phyloP scores from a whole-genome alignment of 768 basidiomycete species.

The Cytidiella melzeri region DNA sequence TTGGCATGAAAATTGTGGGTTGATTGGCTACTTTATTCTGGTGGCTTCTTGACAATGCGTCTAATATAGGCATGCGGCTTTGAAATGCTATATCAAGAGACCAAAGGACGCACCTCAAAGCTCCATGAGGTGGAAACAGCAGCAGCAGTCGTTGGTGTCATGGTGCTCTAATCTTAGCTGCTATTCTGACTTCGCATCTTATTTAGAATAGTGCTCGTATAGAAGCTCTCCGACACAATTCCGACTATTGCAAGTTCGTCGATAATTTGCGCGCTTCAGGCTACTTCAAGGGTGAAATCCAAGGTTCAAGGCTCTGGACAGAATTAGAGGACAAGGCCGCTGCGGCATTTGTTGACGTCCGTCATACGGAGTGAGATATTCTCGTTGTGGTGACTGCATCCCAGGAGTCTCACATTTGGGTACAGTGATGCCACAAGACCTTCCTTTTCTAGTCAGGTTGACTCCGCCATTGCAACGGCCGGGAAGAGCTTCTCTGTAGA shows the following conservation, averaged over 20 bases:
- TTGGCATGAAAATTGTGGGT: constrained; percentile 90
- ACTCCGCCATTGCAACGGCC: constrained; percentile 48
- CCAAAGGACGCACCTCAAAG: constrained; percentile 47
- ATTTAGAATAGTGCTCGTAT: constrained; percentile 58
- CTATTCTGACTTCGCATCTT: no score
- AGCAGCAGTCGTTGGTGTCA: constrained; percentile 41
- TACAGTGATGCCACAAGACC: constrained; percentile 53
- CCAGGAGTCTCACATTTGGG: background rate
- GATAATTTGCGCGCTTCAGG: constrained; percentile 53
- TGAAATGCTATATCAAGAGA: constrained; percentile 93
- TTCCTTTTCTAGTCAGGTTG: constrained; percentile 73
- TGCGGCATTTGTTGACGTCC: constrained; percentile 54
- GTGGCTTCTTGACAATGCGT: no score
- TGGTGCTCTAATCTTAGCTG: background rate
- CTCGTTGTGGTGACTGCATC: background rate
- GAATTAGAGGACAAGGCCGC: constrained; percentile 67
- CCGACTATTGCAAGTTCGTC: constrained; percentile 68
- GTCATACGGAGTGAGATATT: constrained; percentile 58
- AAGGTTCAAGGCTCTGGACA: constrained; percentile 77
- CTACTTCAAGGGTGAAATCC: constrained; percentile 74
- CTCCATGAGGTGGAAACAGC: constrained; percentile 32
- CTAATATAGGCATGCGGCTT: constrained; percentile 78
- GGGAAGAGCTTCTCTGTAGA: constrained; percentile 25
- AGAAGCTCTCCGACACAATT: constrained; percentile 59
- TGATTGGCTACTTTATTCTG: no score